Conservation (phyloP, 2,329 filamentous ascomycete species). For the Hymenoscyphus repandus region DNA sequence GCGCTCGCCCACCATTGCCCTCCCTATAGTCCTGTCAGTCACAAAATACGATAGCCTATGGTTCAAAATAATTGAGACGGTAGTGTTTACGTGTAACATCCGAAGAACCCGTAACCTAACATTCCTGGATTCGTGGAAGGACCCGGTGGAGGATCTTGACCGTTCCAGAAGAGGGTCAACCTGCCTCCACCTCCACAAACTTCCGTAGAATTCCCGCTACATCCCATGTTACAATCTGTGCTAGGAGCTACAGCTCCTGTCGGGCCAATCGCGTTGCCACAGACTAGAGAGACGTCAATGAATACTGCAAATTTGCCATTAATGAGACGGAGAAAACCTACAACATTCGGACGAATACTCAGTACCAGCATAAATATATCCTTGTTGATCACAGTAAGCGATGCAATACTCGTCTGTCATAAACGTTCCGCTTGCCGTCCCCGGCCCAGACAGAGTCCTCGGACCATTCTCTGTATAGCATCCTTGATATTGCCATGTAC, state of each 20-base stretch:
- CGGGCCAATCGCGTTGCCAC: slow-evolving; percentile 16
- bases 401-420: slow-evolving; percentile 25
- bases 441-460: slow-evolving; percentile 14
- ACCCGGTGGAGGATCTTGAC: slow-evolving; percentile 13
- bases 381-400: slow-evolving; percentile 16
- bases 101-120: slow-evolving; percentile 12
- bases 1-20: slow-evolving; percentile 15
- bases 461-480: slow-evolving; percentile 21
- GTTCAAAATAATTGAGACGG: no score
- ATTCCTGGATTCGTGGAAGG: slow-evolving; percentile 21
- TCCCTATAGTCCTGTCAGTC: slow-evolving; percentile 12
- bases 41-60: background rate
- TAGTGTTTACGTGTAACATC: slow-evolving; percentile 22
- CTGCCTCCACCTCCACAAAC: slow-evolving; percentile 24
- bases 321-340: slow-evolving; percentile 5
- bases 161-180: slow-evolving; percentile 25
- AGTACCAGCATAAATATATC: slow-evolving; percentile 23
- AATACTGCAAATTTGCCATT: background rate
- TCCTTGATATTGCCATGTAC: slow-evolving; percentile 24
- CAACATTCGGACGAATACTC: slow-evolving; percentile 27
- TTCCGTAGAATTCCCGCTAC: slow-evolving; percentile 24
- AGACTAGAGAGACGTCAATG: slow-evolving; percentile 12
- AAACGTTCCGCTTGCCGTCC: slow-evolving; percentile 11
- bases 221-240: slow-evolving; percentile 26
- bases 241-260: slow-evolving; percentile 7